phyloP scores from a whole-genome alignment of 2,329 filamentous ascomycete species.

The Madurella fahalii region DNA sequence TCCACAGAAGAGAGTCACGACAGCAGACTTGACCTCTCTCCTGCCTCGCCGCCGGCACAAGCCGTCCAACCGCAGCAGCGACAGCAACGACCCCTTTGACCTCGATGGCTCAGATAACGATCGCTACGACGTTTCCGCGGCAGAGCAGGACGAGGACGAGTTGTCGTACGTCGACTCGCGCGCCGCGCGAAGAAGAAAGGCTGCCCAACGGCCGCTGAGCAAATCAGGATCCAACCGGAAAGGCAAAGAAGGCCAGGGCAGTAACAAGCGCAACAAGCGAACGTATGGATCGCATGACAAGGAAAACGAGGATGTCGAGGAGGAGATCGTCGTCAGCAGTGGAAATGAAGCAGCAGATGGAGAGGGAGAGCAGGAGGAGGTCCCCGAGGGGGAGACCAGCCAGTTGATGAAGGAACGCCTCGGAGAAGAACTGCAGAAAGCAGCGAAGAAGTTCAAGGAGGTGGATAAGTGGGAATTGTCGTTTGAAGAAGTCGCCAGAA shows the following conservation, averaged over 20 bases:
- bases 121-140: constrained; percentile 34
- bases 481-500: constrained; percentile 59
- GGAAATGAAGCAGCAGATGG: constrained; percentile 24
- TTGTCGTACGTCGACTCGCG: constrained; percentile 41
- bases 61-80: constrained; percentile 26
- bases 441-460: constrained; percentile 61
- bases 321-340: constrained; percentile 24
- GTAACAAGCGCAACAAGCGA: constrained; percentile 24
- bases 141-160: constrained; percentile 55
- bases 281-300: constrained; percentile 56
- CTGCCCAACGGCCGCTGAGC: constrained; percentile 23
- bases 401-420: constrained; percentile 28
- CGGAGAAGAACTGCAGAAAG: constrained; percentile 52
- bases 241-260: constrained; percentile 23
- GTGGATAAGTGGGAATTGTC: constrained; percentile 66
- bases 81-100: constrained; percentile 37
- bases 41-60: constrained; percentile 51
- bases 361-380: constrained; percentile 33
- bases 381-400: constrained; percentile 29
- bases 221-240: constrained; percentile 22
- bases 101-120: constrained; percentile 45
- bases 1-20: constrained; percentile 44
- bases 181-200: constrained; percentile 33
- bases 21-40: constrained; percentile 50
- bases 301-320: constrained; percentile 47